Base-by-base conservation (phyloP, 768 basidiomycete genomes). In the Tubosaeta brunneosetosa region DNA sequence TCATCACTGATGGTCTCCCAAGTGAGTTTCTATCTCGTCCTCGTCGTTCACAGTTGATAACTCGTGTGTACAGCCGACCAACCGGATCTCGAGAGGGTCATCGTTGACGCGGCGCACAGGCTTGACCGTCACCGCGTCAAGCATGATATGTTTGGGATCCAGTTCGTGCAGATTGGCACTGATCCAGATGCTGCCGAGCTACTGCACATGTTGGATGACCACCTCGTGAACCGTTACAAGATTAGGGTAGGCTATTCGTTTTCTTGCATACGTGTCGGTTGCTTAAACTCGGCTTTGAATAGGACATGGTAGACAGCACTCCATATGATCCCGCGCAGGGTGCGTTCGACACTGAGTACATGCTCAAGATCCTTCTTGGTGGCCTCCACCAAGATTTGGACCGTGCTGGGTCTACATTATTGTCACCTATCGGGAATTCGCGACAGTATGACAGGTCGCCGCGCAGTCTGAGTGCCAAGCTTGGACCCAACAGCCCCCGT, bases 251-350 rank as follows among this genome's bases (percentile, higher is more conserved):
- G 41, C 51, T 6, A 9, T 25, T 38, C 25, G 11, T 1, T 16
- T 41, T 8, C 0, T 16, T 27, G 8, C n/a, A 25, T n/a, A 10
- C 19, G 25, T 8, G 22, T 36, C n/a, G 19, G 17, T 29, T 5
- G 42, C 47, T 58, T 5, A 61, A 19, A 9, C 17, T 40, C 38
- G 17, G 50, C 12, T 3, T 13, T 44, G 16, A 10, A 41, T 53
- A 77, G 65, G 78, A 80, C 52, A 72, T 79, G 27, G 76, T 80
- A 8, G 78, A 78, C 59, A 74, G 75, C 34, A 75, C 75, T 5
- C 70, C 71, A 9, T 78, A 54, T 44, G 65, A 70, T 44, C 67
- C 61, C 40, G 60, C 50, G 16, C 52, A 63, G 4, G 69, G 69
- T 52, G 53, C 43, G 4, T 69, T 69, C 22, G 64, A 71, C 53